phyloP scores from a whole-genome alignment of 257 asterid genomes.

The Solanum habrochaites region DNA sequence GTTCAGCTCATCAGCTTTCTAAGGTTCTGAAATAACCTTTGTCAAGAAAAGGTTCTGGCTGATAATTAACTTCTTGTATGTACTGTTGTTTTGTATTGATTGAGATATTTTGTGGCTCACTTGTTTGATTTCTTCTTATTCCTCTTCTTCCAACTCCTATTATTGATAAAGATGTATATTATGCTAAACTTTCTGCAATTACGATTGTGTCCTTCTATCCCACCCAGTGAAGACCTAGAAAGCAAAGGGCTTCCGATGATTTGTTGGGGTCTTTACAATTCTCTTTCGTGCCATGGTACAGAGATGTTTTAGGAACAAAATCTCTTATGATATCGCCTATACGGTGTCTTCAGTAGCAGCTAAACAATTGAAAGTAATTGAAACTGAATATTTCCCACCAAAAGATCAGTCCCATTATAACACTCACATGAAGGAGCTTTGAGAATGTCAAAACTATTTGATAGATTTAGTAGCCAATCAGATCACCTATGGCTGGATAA shows the following conservation, averaged over 20 bases:
- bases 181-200: not conserved
- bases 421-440: not conserved
- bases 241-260: not conserved
- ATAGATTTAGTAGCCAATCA: not conserved
- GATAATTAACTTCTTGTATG: not conserved
- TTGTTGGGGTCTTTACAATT: not conserved
- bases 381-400: not conserved
- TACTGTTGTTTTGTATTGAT: not conserved
- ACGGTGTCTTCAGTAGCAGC: not conserved
- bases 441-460: not conserved
- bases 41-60: not conserved
- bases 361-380: not conserved
- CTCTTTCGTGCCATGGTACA: not conserved
- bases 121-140: not conserved
- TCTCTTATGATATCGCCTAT: not conserved
- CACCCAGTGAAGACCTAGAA: not conserved
- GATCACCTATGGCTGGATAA: not conserved
- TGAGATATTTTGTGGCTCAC: not conserved
- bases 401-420: not conserved
- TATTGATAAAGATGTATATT: not conserved
- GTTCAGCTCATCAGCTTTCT: constrained; percentile 12
- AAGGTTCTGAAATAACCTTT: not conserved
- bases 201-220: not conserved
- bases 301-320: not conserved
- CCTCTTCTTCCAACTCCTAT: not conserved